Evolutionary conservation across 768 basidiomycete species (phyloP).

Genomic region (Rhodotorula babjevae): DNA sequence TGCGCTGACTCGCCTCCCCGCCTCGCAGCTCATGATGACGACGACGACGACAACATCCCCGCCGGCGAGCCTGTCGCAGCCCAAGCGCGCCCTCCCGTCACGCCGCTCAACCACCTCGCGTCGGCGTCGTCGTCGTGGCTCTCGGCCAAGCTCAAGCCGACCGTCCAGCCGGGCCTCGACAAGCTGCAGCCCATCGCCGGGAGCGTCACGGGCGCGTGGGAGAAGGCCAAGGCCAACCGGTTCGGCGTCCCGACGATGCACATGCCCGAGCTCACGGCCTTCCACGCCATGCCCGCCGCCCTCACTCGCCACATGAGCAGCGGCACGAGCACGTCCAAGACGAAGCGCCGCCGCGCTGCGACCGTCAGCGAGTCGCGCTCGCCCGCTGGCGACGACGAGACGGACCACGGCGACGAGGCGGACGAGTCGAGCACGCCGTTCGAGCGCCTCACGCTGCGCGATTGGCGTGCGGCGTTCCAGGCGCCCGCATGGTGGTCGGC

Average conservation of each 20-base stretch:
- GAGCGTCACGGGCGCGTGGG: conserved; percentile 22
- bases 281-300: conserved; percentile 28
- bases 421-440: conserved; percentile 1
- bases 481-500: conserved; percentile 12
- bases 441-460: background rate
- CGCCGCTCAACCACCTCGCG: conserved; percentile 4
- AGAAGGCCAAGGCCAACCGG: conserved; percentile 28
- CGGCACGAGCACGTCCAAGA: background rate
- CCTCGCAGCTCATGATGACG: background rate
- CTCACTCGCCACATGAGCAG: conserved; percentile 19
- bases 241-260: conserved; percentile 27
- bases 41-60: background rate
- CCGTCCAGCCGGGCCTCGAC: conserved; percentile 18
- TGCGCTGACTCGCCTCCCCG: background rate
- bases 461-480: conserved; percentile 20
- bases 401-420: background rate
- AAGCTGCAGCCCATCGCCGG: conserved; percentile 26
- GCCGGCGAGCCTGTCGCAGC: background rate
- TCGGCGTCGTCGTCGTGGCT: conserved; percentile 27
- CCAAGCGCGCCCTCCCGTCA: background rate
- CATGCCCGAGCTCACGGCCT: conserved; percentile 29
- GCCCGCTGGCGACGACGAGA: background rate
- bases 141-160: conserved; percentile 24
- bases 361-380: background rate
- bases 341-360: background rate